These are phyloP conservation scores for Thuja plicata DNA, from an alignment of 83 land plant genomes.

Conservation along the genomic window DNA sequence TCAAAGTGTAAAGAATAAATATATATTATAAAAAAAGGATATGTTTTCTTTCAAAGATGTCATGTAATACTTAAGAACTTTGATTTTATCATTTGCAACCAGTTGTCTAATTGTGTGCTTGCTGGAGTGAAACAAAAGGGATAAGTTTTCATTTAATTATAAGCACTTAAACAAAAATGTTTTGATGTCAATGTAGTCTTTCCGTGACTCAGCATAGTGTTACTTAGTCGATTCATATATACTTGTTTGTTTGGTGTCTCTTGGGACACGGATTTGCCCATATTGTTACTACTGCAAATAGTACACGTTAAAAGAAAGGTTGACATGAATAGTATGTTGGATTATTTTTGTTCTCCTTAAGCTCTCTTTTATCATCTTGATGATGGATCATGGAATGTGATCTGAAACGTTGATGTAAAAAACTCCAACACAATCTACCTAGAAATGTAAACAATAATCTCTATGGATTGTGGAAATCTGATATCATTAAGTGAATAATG, in stretches of 20 bases:
- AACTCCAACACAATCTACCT: too few species aligned
- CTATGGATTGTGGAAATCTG: too few species aligned
- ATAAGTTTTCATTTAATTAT: background rate
- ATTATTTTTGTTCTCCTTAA: too few species aligned
- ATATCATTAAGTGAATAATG: background rate
- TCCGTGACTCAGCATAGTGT: too few species aligned
- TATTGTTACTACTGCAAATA: background rate
- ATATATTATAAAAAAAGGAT: too few species aligned
- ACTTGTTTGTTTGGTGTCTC: background rate
- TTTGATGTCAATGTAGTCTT: background rate
- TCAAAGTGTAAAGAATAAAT: too few species aligned
- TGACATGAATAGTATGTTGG: background rate
- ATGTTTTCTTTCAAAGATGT: background rate
- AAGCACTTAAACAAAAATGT: background rate
- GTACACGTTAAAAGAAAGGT: background rate
- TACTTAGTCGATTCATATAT: too few species aligned
- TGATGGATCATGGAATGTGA: too few species aligned
- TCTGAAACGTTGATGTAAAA: too few species aligned
- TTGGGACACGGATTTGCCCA: background rate
- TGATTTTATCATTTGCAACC: background rate
- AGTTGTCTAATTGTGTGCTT: background rate
- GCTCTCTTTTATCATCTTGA: too few species aligned
- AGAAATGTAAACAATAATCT: too few species aligned
- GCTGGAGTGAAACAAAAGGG: background rate
- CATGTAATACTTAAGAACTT: background rate